Evolutionary conservation across 2,329 filamentous ascomycete species (phyloP).

Genomic region (Colletotrichum sp.): DNA sequence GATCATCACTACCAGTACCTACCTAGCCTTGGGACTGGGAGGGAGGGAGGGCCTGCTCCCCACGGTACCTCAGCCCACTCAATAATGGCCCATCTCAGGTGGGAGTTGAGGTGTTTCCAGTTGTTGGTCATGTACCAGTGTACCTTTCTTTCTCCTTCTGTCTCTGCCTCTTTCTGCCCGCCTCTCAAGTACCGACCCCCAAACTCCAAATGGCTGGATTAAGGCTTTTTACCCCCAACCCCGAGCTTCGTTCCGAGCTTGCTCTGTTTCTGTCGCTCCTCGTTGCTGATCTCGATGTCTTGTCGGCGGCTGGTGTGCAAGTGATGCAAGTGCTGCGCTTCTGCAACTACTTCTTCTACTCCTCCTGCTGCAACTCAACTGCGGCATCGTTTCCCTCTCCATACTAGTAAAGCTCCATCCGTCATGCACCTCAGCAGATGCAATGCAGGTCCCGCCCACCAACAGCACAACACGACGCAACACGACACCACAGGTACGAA

Average conservation of each 20-base stretch:
- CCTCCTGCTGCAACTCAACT: neutral
- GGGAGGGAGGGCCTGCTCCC: neutral
- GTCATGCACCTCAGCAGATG: slow-evolving; percentile 13
- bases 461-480: neutral
- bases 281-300: neutral
- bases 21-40: neutral
- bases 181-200: neutral
- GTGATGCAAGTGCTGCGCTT: neutral
- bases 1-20: neutral
- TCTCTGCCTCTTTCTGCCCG: neutral
- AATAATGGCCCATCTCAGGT: neutral
- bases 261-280: neutral
- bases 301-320: neutral
- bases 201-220: neutral
- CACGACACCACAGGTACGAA: neutral
- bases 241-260: neutral
- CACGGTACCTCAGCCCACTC: neutral
- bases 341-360: neutral
- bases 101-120: neutral
- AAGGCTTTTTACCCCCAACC: neutral
- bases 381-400: neutral
- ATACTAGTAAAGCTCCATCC: neutral
- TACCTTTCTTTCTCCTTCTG: neutral
- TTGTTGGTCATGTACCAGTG: neutral
- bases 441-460: slow-evolving; percentile 6